Base-by-base conservation (phyloP, 2,329 filamentous ascomycete species). In the Cordyceps fumosorosea region DNA sequence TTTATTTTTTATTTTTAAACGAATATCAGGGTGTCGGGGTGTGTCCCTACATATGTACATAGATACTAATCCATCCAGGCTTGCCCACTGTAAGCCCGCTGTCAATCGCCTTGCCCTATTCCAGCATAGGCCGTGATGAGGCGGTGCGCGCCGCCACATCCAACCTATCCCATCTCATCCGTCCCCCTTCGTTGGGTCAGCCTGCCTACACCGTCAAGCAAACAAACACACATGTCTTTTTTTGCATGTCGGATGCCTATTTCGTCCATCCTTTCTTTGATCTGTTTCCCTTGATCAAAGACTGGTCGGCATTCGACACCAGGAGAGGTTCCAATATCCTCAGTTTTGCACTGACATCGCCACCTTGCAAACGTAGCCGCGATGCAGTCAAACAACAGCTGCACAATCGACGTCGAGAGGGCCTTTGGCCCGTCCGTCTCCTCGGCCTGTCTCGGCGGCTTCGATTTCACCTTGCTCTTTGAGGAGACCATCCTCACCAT, bases 401-500 rank as follows among this genome's bases (percentile, higher is more conserved):
- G 59, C 37, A 26, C 51, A 5, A 58, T 62, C 14, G 51, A 54
- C 11, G 50, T 60, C 10, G 50, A 64, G 48, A 51, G 50, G 8
- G 54, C 32, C 40, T 68, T 67, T 52, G 67, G 67, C 14, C 67
- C 67, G 5, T 52, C 54, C 3, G 65, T 68, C 42, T 63, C 56
- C 40, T 32, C 20, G 12, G 52, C 54, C 40, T 71, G 69, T 55
- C 65, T 66, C n/a, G 64, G 56, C n/a, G 68, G 69, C 50, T 70
- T 69, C 63, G 69, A 71, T 63, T 71, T 71, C 52, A 70, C 70
- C 7, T 64, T 71, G 11, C 62, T 71, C 3, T 71, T 70, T 57
- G 67, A 71, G 51, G 68, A 71, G 56, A 63, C 62, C 50, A 64
- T 71, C 22, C 64, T 71, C 29, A 66, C 65, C 7, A 47, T 70